Percentiles rank a stretch among this genome's conserved stretches.
These are phyloP conservation scores for Arthroderma sp. DNA, from an alignment of 2,329 filamentous ascomycete genomes.

Conservation along the genomic window DNA sequence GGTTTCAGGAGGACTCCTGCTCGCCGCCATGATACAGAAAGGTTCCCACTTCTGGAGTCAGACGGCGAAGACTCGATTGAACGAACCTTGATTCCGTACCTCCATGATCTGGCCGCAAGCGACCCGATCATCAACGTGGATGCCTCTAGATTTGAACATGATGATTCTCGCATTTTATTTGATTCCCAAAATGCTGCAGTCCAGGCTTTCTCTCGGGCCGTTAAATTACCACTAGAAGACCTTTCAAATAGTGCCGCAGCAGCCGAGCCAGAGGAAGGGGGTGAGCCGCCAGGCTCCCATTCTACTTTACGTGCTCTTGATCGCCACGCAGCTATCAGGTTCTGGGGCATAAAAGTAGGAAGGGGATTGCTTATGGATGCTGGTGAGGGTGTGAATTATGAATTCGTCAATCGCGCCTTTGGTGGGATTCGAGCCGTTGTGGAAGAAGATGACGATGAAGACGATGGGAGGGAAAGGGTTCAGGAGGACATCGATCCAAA, in stretches of 20 bases:
- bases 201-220: slow-evolving; percentile 40
- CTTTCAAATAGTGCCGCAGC: slow-evolving; percentile 29
- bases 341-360: slow-evolving; percentile 49
- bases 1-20: slow-evolving; percentile 40
- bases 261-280: slow-evolving; percentile 6
- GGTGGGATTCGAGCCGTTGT: slow-evolving; percentile 42
- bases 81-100: slow-evolving; percentile 45
- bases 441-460: slow-evolving; percentile 23
- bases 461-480: slow-evolving; percentile 29
- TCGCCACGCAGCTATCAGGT: slow-evolving; percentile 25
- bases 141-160: slow-evolving; percentile 44
- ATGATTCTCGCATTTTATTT: slow-evolving; percentile 41
- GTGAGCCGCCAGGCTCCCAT: slow-evolving; percentile 1
- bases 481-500: slow-evolving; percentile 36
- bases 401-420: slow-evolving; percentile 47
- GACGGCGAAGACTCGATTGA: slow-evolving; percentile 43
- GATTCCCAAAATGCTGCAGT: slow-evolving; percentile 42
- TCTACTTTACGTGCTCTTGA: slow-evolving; percentile 22
- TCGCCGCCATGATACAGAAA: slow-evolving; percentile 27
- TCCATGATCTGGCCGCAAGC: slow-evolving; percentile 40
- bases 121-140: slow-evolving; percentile 43
- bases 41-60: slow-evolving; percentile 41
- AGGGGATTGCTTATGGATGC: slow-evolving; percentile 47
- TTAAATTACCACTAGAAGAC: slow-evolving; percentile 41
- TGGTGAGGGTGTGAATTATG: slow-evolving; percentile 42